Conservation (phyloP, 345 rosid genomes). For the Populus euphratica region DNA sequence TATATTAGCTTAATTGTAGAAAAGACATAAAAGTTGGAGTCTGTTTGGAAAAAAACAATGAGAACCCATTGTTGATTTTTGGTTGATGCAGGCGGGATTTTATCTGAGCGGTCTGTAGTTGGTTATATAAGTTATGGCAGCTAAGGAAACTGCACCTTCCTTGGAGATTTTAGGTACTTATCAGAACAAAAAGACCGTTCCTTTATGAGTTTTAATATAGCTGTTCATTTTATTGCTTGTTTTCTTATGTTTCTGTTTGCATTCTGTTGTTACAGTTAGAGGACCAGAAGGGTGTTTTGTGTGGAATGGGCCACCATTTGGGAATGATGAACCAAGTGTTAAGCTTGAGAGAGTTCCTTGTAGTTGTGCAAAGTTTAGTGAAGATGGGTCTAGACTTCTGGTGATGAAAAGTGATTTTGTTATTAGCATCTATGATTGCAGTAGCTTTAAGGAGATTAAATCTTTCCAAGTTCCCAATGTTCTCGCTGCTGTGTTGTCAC, state of each 20-base stretch:
- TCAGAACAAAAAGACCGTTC: neutral
- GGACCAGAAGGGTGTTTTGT: constrained; percentile 69
- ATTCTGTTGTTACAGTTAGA: constrained; percentile 41
- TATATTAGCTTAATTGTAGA: no score
- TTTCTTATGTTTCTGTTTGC: neutral
- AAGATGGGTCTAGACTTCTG: constrained; percentile 73
- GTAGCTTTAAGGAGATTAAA: constrained; percentile 52
- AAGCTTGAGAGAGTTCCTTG: constrained; percentile 66
- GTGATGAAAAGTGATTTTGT: constrained; percentile 52
- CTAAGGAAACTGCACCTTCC: constrained; percentile 43
- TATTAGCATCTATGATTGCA: constrained; percentile 59
- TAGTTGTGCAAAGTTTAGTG: constrained; percentile 53
- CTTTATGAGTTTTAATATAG: neutral
- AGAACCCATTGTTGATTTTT: neutral
- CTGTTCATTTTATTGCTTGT: neutral
- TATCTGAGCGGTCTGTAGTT: neutral
- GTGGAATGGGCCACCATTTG: constrained; percentile 89
- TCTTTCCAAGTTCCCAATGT: constrained; percentile 58
- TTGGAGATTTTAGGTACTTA: constrained; percentile 71
- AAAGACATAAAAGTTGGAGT: no score
- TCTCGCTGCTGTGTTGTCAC: constrained; percentile 60
- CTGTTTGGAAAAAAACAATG: neutral
- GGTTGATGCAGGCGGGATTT: neutral
- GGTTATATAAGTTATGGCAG: constrained; percentile 19
- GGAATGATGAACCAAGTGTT: constrained; percentile 48